Evolutionary conservation across 2,329 filamentous ascomycete species (phyloP), one percentile per base, ranked within the genome.

Genomic region (Neofusicoccum kwambonambiense): DNA sequence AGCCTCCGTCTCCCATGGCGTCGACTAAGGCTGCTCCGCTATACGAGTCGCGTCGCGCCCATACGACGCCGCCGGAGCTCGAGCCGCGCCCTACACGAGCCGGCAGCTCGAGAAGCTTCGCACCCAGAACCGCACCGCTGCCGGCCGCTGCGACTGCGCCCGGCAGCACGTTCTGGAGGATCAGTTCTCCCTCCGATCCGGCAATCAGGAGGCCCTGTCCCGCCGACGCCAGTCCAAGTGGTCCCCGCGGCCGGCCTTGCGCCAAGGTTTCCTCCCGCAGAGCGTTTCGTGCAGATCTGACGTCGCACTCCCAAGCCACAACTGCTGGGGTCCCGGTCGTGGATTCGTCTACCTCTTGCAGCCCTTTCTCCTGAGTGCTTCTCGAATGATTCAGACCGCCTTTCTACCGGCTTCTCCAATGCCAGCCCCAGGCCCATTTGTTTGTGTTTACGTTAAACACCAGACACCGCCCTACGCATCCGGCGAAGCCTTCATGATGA

Each of bases 281-380:
- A 37, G 19, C 51, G 51, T 42, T 41, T 56, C 35, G 35, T 22
- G 52, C 52, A 41, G 37, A 60, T 60, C 56, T 60, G 56, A 60
- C 56, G 56, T 60, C 42, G 42, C 56, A 27, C 5, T 47, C 56
- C 41, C 42, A 60, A 60, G 56, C 56, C 56, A 47, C 42, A 35
- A 9, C 31, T 35, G 42, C 42, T 37, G 41, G 56, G 56, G 56
- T 27, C 56, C 56, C 31, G 56, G 56, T 49, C 56, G 27, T 60
- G 56, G 27, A 47, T 15, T 60, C 31, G 56, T 62, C 58, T 62
- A 62, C 47, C 58, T 62, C 45, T 51, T 62, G 58, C 58, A 62
- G 45, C 44, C 34, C 58, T 51, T 8, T 62, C 58, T 62, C 58
- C 58, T 62, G 58, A 60, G 19, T 37, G 56, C 56, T 60, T 60